Conservation (phyloP, 129 eudicot species). For the Arctium lappa region DNA sequence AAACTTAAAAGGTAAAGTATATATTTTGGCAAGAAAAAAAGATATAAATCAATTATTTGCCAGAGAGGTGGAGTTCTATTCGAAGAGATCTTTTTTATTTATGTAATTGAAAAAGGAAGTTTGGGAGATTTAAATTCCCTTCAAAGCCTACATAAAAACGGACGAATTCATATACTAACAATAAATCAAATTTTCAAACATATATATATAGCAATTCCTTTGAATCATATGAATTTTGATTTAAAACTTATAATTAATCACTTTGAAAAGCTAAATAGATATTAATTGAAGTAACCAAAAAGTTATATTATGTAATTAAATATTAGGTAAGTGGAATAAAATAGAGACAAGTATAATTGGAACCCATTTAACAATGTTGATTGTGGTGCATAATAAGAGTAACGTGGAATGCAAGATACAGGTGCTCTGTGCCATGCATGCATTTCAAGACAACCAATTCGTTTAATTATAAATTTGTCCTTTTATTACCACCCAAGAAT, state of each 20-base stretch:
- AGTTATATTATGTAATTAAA: background rate
- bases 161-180: too few species aligned
- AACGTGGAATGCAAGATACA: background rate
- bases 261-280: background rate
- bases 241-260: background rate
- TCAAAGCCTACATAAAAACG: too few species aligned
- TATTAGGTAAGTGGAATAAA: background rate
- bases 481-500: background rate
- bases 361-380: background rate
- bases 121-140: too few species aligned
- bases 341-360: background rate
- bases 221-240: background rate
- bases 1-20: background rate
- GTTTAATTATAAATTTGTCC: background rate
- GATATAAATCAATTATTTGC: too few species aligned
- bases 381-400: background rate
- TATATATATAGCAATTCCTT: background rate
- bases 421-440: conserved; percentile 1
- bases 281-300: background rate
- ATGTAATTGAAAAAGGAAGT: too few species aligned
- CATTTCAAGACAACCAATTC: background rate
- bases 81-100: too few species aligned
- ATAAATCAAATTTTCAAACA: too few species aligned
- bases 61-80: too few species aligned
- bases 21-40: too few species aligned